Evolutionary conservation across 257 asterid species (phyloP).

Genomic region (Fraxinus excelsior): DNA sequence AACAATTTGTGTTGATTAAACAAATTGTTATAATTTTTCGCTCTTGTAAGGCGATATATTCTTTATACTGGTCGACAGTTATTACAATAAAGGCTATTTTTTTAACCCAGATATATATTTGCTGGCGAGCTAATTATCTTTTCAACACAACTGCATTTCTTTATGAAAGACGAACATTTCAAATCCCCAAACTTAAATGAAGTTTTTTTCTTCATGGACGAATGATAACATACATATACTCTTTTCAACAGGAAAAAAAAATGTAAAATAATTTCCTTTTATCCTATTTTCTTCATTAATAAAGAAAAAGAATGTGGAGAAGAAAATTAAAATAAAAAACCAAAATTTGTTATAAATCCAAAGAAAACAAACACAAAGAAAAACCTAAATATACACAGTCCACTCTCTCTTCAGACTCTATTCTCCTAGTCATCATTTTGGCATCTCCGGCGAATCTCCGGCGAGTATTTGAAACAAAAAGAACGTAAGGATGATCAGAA

Average conservation of each 20-base stretch:
- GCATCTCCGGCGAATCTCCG: conserved; percentile 62
- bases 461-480: conserved; percentile 22
- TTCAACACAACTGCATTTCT: background rate
- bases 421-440: conserved; percentile 29
- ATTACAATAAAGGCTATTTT: too few species aligned
- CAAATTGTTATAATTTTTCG: too few species aligned
- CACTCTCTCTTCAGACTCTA: conserved; percentile 40
- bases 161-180: background rate
- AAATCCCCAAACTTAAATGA: background rate
- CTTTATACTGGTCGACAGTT: background rate
- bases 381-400: conserved; percentile 46
- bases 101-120: too few species aligned
- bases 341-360: conserved; percentile 45
- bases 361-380: conserved; percentile 27
- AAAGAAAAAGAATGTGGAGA: background rate
- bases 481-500: conserved; percentile 34
- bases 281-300: background rate
- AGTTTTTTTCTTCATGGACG: background rate
- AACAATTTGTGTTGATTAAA: background rate
- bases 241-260: too few species aligned
- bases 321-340: conserved; percentile 25
- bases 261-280: background rate
- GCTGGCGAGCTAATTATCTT: background rate
- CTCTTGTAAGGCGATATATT: background rate
- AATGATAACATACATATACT: too few species aligned